Conservation (phyloP, 192 early-diverging fungal species). For the Pilobolus umbonatus region DNA sequence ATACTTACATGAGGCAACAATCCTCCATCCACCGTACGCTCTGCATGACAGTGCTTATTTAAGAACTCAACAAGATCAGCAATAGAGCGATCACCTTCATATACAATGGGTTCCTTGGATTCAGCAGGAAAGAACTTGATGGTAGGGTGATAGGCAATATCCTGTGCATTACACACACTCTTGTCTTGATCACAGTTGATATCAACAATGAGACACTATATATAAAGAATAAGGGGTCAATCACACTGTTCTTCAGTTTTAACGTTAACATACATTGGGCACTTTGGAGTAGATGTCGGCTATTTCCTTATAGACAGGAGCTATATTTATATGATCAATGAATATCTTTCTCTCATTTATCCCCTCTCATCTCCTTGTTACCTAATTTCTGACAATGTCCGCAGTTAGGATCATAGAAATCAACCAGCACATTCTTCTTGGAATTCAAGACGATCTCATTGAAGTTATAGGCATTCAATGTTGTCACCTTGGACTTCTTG, state of each 20-base stretch:
- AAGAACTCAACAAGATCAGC: constrained; percentile 74
- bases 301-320: constrained; percentile 89
- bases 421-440: constrained; percentile 76
- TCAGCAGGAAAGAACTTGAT: constrained; percentile 80
- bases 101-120: constrained; percentile 59
- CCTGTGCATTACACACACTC: constrained; percentile 56
- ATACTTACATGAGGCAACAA: constrained; percentile 51
- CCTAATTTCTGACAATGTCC: constrained; percentile 71
- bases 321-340: constrained; percentile 25
- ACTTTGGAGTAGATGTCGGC: constrained; percentile 76
- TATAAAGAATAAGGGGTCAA: too few species aligned
- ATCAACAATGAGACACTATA: constrained; percentile 76
- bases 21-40: constrained; percentile 69
- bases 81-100: constrained; percentile 68
- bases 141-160: constrained; percentile 84
- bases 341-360: neutral
- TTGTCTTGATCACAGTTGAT: constrained; percentile 74
- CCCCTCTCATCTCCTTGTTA: constrained; percentile 17
- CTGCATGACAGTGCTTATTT: constrained; percentile 78
- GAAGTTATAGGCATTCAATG: constrained; percentile 72
- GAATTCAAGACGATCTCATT: constrained; percentile 68
- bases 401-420: constrained; percentile 93
- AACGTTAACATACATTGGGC: constrained; percentile 46
- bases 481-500: constrained; percentile 57
- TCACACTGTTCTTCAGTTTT: neutral